Evolutionary conservation across 352 stramenopile species (phyloP).

Genomic region (Pythium pyrilobum): DNA sequence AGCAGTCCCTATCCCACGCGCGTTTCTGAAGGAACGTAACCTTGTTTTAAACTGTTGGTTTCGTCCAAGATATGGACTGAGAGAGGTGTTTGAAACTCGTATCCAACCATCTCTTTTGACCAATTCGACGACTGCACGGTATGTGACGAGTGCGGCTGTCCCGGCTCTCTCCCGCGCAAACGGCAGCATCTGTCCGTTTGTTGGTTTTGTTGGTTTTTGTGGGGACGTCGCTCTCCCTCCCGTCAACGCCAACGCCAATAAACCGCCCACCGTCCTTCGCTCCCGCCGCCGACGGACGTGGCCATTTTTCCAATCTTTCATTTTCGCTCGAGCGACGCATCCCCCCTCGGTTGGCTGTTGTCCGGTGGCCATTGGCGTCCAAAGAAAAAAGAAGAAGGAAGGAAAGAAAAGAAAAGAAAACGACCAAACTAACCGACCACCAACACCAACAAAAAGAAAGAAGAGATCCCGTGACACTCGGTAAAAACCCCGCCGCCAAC

Average conservation of each 20-base stretch:
- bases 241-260: too few relatives aligned
- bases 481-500: too few relatives aligned
- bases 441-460: not conserved
- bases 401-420: slow-evolving; percentile 3
- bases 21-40: not conserved
- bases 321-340: not conserved
- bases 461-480: too few relatives aligned
- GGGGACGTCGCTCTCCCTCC: too few relatives aligned
- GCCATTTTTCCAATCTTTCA: not conserved
- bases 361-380: too few relatives aligned
- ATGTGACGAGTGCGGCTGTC: not conserved
- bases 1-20: too few relatives aligned
- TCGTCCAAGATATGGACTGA: too few relatives aligned
- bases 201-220: too few relatives aligned
- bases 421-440: slow-evolving; percentile 8
- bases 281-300: too few relatives aligned
- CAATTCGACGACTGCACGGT: not conserved
- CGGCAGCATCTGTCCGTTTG: not conserved
- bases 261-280: too few relatives aligned
- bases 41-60: not conserved
- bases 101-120: not conserved
- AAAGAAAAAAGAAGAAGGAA: not conserved
- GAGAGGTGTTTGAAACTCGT: not conserved
- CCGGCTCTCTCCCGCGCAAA: not conserved
- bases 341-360: too few relatives aligned